Evolutionary conservation across 768 basidiomycete genomes (phyloP).

Genomic region (Candolleomyces aberdarensis): DNA sequence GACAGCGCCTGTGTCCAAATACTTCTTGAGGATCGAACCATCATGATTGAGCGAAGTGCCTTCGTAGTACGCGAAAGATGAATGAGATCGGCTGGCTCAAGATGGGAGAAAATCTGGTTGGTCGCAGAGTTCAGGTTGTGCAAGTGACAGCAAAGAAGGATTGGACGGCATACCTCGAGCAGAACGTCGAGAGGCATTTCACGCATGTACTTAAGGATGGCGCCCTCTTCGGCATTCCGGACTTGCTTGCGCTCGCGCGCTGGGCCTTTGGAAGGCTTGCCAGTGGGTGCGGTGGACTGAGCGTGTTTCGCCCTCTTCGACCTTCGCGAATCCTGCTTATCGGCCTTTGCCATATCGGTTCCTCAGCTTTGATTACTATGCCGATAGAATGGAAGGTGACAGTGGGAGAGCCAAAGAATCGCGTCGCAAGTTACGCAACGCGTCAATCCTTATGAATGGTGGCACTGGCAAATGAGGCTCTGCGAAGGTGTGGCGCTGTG

Average conservation of each 20-base stretch:
- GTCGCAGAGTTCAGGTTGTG: background rate
- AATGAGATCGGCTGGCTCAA: slow-evolving; percentile 34
- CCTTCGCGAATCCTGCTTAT: background rate
- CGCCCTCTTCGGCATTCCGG: background rate
- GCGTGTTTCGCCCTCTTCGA: background rate
- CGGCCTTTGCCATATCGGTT: too few species aligned
- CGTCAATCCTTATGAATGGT: too few species aligned
- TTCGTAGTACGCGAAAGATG: slow-evolving; percentile 35
- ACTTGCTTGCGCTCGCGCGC: background rate
- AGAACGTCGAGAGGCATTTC: slow-evolving; percentile 7
- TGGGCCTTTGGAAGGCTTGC: background rate
- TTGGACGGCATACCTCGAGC: background rate
- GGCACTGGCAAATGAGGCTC: too few species aligned
- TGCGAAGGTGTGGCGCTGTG: too few species aligned
- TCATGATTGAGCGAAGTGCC: slow-evolving; percentile 22
- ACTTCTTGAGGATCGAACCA: slow-evolving; percentile 12
- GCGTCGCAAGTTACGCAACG: too few species aligned
- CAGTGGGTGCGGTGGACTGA: background rate
- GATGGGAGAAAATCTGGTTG: slow-evolving; percentile 30
- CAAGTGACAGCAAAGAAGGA: background rate
- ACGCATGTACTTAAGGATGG: slow-evolving; percentile 3
- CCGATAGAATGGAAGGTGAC: too few species aligned
- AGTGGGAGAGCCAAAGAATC: too few species aligned
- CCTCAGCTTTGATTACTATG: too few species aligned
- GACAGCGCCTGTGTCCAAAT: slow-evolving; percentile 11